Conservation (phyloP, 1,139 yeast species). For the Cylindricascospora bacillispora region DNA sequence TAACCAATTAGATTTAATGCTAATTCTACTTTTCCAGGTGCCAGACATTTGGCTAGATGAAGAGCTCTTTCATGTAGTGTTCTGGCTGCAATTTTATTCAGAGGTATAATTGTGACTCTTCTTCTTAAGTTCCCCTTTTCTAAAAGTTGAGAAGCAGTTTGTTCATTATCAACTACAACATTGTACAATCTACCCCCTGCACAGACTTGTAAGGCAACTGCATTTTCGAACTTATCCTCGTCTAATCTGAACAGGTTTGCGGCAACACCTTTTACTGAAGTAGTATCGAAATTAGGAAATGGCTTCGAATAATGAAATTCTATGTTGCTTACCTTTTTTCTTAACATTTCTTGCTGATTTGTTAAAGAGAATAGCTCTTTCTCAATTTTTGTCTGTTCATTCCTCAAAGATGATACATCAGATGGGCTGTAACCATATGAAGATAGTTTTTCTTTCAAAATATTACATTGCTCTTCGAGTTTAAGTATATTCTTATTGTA, state of each 20-base stretch:
- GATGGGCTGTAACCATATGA: constrained; percentile 51
- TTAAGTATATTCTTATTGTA: constrained; percentile 34
- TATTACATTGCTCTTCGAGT: constrained; percentile 30
- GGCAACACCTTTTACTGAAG: constrained; percentile 73
- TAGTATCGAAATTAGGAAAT: constrained; percentile 42
- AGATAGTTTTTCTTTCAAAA: constrained; percentile 34
- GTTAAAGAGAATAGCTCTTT: constrained; percentile 32
- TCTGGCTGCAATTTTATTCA: constrained; percentile 67
- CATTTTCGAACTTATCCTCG: constrained; percentile 44
- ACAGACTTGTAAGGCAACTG: constrained; percentile 82
- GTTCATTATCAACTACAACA: constrained; percentile 82
- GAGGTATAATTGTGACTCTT: constrained; percentile 84
- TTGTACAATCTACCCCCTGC: constrained; percentile 89
- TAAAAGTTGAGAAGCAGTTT: constrained; percentile 67
- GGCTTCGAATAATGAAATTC: constrained; percentile 70
- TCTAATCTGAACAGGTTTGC: constrained; percentile 69
- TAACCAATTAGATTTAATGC: constrained; percentile 73
- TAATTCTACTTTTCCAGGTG: constrained; percentile 73
- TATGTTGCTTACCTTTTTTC: constrained; percentile 55
- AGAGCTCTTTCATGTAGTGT: constrained; percentile 34
- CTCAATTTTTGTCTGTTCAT: constrained; percentile 30
- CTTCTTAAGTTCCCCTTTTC: constrained; percentile 68
- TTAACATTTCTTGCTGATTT: constrained; percentile 42
- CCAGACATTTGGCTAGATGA: constrained; percentile 43
- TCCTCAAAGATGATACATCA: constrained; percentile 34